phyloP scores from a whole-genome alignment of 495 filamentous ascomycete species.

The Clavariopsis aquatica region DNA sequence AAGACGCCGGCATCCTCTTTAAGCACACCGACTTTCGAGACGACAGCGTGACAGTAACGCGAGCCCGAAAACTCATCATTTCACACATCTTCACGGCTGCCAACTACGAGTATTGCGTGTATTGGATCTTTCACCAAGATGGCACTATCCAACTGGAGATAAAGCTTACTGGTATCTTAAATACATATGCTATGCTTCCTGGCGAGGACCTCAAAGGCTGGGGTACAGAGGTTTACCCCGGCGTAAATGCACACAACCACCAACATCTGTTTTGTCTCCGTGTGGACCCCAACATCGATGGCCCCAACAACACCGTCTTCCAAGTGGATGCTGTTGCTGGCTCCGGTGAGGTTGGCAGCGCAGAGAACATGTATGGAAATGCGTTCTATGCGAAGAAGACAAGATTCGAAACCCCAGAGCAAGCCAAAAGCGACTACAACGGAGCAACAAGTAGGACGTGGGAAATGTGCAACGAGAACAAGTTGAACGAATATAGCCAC shows the following conservation, averaged over 20 bases:
- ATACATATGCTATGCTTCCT: constrained; percentile 83
- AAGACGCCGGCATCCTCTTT: constrained; percentile 90
- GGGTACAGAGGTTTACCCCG: constrained; percentile 92
- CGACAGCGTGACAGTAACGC: constrained; percentile 80
- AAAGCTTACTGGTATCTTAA: constrained; percentile 92
- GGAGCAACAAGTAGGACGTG: constrained; percentile 78
- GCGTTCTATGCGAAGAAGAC: constrained; percentile 92
- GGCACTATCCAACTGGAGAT: constrained; percentile 93
- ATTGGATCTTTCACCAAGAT: constrained; percentile 94
- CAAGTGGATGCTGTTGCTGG: constrained; percentile 71
- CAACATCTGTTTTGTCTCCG: constrained; percentile 95
- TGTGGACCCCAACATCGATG: constrained; percentile 87
- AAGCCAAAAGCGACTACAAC: constrained; percentile 79
- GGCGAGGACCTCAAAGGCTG: constrained; percentile 85
- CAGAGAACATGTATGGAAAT: constrained; percentile 89
- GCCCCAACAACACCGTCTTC: constrained; percentile 81
- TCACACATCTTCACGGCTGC: constrained; percentile 95
- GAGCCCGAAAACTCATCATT: constrained; percentile 82
- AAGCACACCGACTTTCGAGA: constrained; percentile 97
- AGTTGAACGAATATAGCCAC: constrained; percentile 79
- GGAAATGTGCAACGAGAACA: constrained; percentile 87
- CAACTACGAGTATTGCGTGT: constrained; percentile 95
- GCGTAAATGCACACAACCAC: constrained; percentile 84
- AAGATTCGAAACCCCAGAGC: constrained; percentile 70
- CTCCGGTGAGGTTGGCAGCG: constrained; percentile 69